phyloP scores from a whole-genome alignment of 202 grass and related monocot genomes.

The Setaria viridis region DNA sequence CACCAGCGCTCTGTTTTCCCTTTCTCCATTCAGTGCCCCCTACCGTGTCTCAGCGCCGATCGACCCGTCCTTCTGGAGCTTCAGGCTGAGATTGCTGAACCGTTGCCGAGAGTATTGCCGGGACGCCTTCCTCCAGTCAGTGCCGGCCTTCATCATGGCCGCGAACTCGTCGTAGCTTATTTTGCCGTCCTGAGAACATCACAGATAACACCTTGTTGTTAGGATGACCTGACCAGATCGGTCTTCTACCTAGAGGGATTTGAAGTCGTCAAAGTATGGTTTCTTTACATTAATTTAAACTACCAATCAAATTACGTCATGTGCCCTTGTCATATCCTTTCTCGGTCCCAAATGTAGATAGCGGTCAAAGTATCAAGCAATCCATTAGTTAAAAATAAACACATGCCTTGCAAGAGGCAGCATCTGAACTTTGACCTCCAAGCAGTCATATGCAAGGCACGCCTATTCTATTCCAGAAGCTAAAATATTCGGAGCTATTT shows the following conservation, averaged over 20 bases:
- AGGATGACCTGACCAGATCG: slow-evolving; percentile 18
- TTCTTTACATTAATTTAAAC: slow-evolving; percentile 18
- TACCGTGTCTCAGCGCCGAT: slow-evolving; percentile 34
- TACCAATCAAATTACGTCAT: slow-evolving; percentile 9
- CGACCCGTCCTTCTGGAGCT: slow-evolving; percentile 69
- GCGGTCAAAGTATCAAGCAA: background rate
- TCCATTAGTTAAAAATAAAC: slow-evolving; percentile 8
- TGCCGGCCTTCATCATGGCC: slow-evolving; percentile 90
- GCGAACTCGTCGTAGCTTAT: slow-evolving; percentile 86
- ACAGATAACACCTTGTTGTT: background rate
- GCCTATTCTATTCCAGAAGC: slow-evolving; percentile 8
- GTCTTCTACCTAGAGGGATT: background rate
- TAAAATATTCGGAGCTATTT: slow-evolving; percentile 23
- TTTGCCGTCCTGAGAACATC: slow-evolving; percentile 74
- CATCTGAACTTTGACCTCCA: slow-evolving; percentile 23
- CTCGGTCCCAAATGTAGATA: background rate
- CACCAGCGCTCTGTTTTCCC: background rate
- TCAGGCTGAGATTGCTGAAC: slow-evolving; percentile 82
- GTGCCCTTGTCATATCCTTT: slow-evolving; percentile 17
- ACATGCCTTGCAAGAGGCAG: slow-evolving; percentile 7
- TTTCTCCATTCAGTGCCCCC: background rate
- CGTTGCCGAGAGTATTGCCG: slow-evolving; percentile 88
- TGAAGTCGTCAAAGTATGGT: slow-evolving; percentile 32
- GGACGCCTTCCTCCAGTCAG: slow-evolving; percentile 98
- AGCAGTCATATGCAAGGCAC: background rate